Base-by-base conservation (phyloP, 768 basidiomycete species). In the Fomitopsis pulvina region DNA sequence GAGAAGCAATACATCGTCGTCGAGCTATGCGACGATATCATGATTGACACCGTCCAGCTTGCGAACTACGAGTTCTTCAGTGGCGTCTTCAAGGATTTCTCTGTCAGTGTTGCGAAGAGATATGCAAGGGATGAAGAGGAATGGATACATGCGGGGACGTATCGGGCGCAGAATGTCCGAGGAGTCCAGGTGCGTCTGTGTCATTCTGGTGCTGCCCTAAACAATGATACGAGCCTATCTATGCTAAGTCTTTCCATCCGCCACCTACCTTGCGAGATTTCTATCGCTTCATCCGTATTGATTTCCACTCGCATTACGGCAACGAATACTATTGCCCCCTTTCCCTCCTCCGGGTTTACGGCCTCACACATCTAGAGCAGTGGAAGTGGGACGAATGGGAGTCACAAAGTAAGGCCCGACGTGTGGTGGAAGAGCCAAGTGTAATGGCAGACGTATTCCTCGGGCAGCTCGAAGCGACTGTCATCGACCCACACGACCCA, bases 11-110 rank as follows among this genome's bases (percentile, higher is more conserved):
- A 84, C 67, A 86, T 98, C 28, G 83, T 96, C 28, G 85, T 98
- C 40, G 96, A 99, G 66, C 80, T 98, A 14, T 99, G 96, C 70
- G 95, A 98, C 56, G 96, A 98, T 64, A 92, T 99, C 54, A 74
- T 91, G 40, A 93, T 98, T 59, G 95, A 98, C 64, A 95, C 92
- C 0, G 84, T 98, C 40, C 93, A 97, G 64, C 71, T 99, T 16
- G 94, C 93, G 51, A 95, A 97, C 62, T 96, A 90, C 63, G 95
- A 99, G 70, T 98, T 97, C 71, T 99, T 97, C 69, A 91, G 87
- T 55, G 93, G 94, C 1, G 88, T 96, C 12, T 94, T 98, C 72
- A 87, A 88, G 67, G 91, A 95, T 49, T 87, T 98, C 54, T 77
- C 77, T 4, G 83, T 98, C 41, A 88, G 86, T 64, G 92, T 81